A percentile compares a stretch with the other conserved stretches of the same genome.
These are phyloP conservation scores for Leccinum laetum DNA, from an alignment of 1,284 basidiomycete species.

Conservation along the genomic window DNA sequence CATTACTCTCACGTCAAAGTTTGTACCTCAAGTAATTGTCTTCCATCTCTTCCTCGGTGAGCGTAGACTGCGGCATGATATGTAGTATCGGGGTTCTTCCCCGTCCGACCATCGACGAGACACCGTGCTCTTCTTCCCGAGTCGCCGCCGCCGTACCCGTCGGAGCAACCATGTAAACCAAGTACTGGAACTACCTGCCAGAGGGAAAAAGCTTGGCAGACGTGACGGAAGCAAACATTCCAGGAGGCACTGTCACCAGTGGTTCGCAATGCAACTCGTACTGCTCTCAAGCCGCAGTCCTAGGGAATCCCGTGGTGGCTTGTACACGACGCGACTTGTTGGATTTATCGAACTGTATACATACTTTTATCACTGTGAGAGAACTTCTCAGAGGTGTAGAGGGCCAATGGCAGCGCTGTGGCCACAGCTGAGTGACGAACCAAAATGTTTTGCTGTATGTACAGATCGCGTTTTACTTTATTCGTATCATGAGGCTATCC, in stretches of 20 bases:
- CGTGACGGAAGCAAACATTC: background rate
- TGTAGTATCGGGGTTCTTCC: too few species aligned
- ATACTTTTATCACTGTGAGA: background rate
- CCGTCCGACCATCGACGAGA: too few species aligned
- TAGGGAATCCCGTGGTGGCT: background rate
- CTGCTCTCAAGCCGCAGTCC: background rate
- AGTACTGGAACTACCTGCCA: too few species aligned
- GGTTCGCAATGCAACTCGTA: background rate
- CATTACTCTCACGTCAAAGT: background rate
- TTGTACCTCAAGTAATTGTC: background rate
- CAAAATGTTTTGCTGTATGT: background rate
- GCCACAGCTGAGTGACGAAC: background rate
- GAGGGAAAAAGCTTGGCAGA: too few species aligned
- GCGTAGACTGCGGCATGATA: background rate
- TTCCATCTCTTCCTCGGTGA: background rate
- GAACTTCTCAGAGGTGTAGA: background rate
- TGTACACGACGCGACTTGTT: background rate
- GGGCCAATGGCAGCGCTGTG: background rate
- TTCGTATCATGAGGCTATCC: background rate
- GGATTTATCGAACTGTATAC: background rate
- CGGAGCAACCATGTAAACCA: too few species aligned
- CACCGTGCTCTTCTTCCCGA: too few species aligned
- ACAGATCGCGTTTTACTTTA: background rate
- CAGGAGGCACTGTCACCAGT: background rate
- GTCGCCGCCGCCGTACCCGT: too few species aligned